A percentile compares a stretch with the other conserved stretches of the same genome.
Conservation (phyloP, 2,329 filamentous ascomycete species). For the Fusarium lyarnte region DNA sequence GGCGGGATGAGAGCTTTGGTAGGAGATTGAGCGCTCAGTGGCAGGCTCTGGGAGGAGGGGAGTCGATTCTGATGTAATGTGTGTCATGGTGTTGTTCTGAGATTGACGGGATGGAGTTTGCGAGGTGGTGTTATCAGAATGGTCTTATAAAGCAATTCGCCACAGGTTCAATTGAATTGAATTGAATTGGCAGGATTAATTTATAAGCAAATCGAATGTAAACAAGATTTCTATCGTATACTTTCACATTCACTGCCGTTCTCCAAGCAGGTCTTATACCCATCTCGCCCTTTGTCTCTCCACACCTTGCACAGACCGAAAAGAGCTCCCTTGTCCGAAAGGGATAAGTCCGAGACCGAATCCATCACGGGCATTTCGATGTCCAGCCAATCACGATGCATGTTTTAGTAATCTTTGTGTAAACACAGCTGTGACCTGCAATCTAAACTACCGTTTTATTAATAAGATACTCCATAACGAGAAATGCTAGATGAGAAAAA, state of each 20-base stretch:
- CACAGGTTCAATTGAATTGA: background rate
- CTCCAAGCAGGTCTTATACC: constrained; percentile 26
- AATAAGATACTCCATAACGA: background rate
- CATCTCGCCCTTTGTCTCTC: constrained; percentile 22
- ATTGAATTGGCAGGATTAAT: background rate
- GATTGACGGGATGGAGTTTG: background rate
- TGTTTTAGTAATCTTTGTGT: constrained; percentile 49
- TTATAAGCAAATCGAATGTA: background rate
- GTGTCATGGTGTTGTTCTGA: constrained; percentile 31
- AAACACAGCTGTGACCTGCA: constrained; percentile 18
- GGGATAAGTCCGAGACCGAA: constrained; percentile 20
- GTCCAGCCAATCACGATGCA: constrained; percentile 43
- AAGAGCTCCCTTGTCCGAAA: constrained; percentile 16
- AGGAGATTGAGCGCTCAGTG: constrained; percentile 41
- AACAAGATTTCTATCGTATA: background rate
- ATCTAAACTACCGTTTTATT: background rate
- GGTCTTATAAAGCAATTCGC: constrained; percentile 6
- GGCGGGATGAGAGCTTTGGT: constrained; percentile 26
- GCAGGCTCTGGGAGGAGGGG: constrained; percentile 48
- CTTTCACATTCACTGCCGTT: background rate
- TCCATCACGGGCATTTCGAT: background rate
- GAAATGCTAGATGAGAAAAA: background rate
- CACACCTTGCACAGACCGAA: constrained; percentile 16
- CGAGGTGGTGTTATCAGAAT: constrained; percentile 5
- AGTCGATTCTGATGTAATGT: constrained; percentile 44